These are phyloP conservation scores for Termitomyces heimii DNA, from an alignment of 768 basidiomycete genomes.

Conservation along the genomic window DNA sequence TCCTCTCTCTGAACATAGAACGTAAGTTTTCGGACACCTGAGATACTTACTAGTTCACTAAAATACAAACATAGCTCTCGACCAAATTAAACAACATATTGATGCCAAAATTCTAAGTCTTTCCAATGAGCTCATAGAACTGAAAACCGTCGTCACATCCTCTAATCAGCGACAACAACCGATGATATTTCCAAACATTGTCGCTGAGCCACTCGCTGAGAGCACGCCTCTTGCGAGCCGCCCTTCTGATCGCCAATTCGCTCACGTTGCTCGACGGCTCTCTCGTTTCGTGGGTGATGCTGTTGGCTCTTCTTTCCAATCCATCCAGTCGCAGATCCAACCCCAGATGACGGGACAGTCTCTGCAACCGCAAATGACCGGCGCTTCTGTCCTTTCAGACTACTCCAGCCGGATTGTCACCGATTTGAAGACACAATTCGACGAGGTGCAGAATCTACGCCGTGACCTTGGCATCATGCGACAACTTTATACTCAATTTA, in stretches of 20 bases:
- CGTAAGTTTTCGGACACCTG: slow-evolving; percentile 47
- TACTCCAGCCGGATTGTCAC: slow-evolving; percentile 68
- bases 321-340: slow-evolving; percentile 30
- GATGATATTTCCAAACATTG: slow-evolving; percentile 36
- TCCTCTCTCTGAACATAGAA: slow-evolving; percentile 93
- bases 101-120: slow-evolving; percentile 83
- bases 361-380: slow-evolving; percentile 67
- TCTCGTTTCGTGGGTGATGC: slow-evolving; percentile 61
- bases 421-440: slow-evolving; percentile 89
- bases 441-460: slow-evolving; percentile 91
- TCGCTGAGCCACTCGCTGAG: slow-evolving; percentile 53
- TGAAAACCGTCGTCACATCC: slow-evolving; percentile 57
- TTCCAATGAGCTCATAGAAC: slow-evolving; percentile 86
- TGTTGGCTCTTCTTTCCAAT: slow-evolving; percentile 19
- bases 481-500: slow-evolving; percentile 92
- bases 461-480: slow-evolving; percentile 92
- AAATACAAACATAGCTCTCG: slow-evolving; percentile 57
- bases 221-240: slow-evolving; percentile 58
- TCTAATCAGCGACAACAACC: slow-evolving; percentile 43
- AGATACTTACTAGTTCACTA: not conserved
- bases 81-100: slow-evolving; percentile 98
- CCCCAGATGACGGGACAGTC: slow-evolving; percentile 66
- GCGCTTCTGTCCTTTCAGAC: slow-evolving; percentile 67
- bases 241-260: slow-evolving; percentile 75
- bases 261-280: slow-evolving; percentile 63